Conservation (phyloP, 2,329 filamentous ascomycete genomes). For the Fusarium sp. region DNA sequence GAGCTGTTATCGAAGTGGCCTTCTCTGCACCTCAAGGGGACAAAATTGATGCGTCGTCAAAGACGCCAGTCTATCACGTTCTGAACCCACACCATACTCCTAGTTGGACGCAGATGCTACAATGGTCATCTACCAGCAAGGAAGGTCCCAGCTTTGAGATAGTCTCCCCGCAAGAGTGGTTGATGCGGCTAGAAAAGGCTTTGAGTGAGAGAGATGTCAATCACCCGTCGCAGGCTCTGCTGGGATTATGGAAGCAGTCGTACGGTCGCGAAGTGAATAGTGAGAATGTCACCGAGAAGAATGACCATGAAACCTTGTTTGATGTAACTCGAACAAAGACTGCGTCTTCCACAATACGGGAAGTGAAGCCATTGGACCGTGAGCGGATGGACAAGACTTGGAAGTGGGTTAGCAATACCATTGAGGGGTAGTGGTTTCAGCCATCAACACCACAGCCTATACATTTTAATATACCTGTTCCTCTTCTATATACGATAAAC, state of each 20-base stretch:
- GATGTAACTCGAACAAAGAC: conserved; percentile 20
- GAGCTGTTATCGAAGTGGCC: conserved; percentile 57
- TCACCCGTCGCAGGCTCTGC: conserved; percentile 44
- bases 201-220: background rate
- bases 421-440: background rate
- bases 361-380: conserved; percentile 28
- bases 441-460: too few species aligned
- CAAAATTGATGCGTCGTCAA: fast-evolving
- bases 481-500: too few species aligned
- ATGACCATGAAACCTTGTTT: background rate
- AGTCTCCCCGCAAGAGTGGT: conserved; percentile 31
- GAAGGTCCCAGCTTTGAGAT: conserved; percentile 12
- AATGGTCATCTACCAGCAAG: conserved; percentile 29
- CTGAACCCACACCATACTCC: conserved; percentile 41
- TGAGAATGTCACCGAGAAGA: fast-evolving
- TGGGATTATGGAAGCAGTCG: conserved; percentile 44
- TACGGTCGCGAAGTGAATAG: background rate
- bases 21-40: background rate
- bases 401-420: conserved; percentile 39
- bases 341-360: conserved; percentile 24
- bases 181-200: conserved; percentile 28
- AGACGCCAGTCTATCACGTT: conserved; percentile 42
- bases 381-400: conserved; percentile 40
- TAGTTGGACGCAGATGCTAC: conserved; percentile 41
- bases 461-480: too few species aligned